phyloP scores from a whole-genome alignment of 2,329 filamentous ascomycete species.

The Plectosphaerella sp. region DNA sequence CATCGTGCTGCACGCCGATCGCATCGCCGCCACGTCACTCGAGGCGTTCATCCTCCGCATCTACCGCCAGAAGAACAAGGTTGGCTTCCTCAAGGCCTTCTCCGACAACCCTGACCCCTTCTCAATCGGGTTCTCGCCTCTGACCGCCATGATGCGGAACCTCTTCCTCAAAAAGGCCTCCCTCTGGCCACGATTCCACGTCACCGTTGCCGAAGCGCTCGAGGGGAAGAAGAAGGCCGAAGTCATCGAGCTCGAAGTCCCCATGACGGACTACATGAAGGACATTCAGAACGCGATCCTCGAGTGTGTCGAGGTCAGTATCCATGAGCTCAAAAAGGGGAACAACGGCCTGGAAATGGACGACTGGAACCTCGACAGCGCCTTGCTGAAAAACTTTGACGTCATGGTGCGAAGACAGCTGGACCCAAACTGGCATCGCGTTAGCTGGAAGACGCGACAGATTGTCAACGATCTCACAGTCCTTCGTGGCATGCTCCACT shows the following conservation, averaged over 20 bases:
- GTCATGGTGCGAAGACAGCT: constrained; percentile 81
- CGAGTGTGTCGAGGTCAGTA: constrained; percentile 93
- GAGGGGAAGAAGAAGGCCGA: constrained; percentile 92
- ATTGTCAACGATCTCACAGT: constrained; percentile 88
- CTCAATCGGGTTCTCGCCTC: constrained; percentile 78
- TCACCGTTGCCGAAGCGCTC: constrained; percentile 81
- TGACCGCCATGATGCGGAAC: constrained; percentile 88
- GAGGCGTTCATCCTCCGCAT: constrained; percentile 95
- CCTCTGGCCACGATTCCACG: constrained; percentile 89
- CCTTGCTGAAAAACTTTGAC: constrained; percentile 89
- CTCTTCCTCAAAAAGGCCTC: constrained; percentile 85
- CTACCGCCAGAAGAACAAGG: constrained; percentile 91
- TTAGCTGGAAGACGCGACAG: constrained; percentile 91
- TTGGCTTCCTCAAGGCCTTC: constrained; percentile 91
- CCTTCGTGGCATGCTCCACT: constrained; percentile 76
- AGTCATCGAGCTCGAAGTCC: constrained; percentile 92
- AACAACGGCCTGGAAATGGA: constrained; percentile 92
- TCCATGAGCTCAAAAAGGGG: constrained; percentile 86
- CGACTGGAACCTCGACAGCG: constrained; percentile 94
- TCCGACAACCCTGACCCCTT: constrained; percentile 92
- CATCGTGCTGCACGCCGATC: constrained; percentile 83
- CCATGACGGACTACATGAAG: constrained; percentile 92
- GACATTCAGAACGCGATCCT: constrained; percentile 92
- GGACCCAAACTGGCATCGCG: constrained; percentile 94
- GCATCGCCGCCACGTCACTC: constrained; percentile 76